phyloP scores from a whole-genome alignment of 108 stramenopile species.

The Hondaea fermentalgiana region DNA sequence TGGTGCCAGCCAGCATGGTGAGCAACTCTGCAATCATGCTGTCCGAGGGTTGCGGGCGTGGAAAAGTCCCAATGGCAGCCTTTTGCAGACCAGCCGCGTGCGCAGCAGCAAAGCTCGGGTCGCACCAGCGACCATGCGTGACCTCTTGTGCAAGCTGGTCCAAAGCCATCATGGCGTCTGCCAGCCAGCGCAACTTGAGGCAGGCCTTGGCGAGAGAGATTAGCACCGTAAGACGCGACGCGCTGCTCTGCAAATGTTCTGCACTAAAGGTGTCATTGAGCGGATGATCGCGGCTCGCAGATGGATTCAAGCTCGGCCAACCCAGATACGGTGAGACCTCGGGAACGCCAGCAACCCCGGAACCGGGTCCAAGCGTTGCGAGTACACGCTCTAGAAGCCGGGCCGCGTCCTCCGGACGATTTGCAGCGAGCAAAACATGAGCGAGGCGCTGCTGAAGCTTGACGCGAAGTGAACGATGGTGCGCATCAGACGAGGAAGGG shows the following conservation, averaged over 20 bases:
- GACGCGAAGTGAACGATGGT: not conserved
- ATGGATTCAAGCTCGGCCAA: not conserved
- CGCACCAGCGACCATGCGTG: not conserved
- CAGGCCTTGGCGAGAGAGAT: not conserved
- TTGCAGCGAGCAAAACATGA: not conserved
- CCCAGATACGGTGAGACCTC: not conserved
- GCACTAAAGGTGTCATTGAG: not conserved
- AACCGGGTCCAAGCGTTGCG: not conserved
- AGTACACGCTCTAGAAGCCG: not conserved
- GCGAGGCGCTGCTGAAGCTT: slow-evolving; percentile 16
- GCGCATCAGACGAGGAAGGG: not conserved
- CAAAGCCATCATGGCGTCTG: not conserved
- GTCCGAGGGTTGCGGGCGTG: not conserved
- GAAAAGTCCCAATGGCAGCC: not conserved
- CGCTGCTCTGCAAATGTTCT: not conserved
- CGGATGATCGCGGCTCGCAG: not conserved
- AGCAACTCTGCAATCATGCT: not conserved
- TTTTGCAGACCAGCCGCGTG: not conserved
- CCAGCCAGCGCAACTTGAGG: slow-evolving; percentile 5
- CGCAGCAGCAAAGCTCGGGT: not conserved
- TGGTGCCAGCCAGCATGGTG: not conserved
- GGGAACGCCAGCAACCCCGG: not conserved
- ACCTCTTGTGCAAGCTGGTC: slow-evolving; percentile 4
- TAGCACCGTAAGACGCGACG: not conserved
- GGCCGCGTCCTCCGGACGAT: not conserved